These are phyloP conservation scores for Serendipita sp. DNA, from an alignment of 768 basidiomycete species.

Conservation along the genomic window DNA sequence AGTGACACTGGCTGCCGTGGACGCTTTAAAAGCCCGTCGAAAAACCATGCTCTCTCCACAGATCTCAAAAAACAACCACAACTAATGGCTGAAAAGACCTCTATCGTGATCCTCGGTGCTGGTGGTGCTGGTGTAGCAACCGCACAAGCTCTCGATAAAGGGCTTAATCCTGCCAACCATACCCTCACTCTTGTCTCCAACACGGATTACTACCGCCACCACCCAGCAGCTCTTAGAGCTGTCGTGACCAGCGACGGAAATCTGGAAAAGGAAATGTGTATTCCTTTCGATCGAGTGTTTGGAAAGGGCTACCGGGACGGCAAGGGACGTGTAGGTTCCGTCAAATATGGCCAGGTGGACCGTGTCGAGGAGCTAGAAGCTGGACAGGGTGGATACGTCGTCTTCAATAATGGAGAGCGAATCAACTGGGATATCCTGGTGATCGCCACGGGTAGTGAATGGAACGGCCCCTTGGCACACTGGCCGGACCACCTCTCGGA, in stretches of 20 bases:
- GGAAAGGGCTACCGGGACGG: constrained; percentile 20
- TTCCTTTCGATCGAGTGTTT: constrained; percentile 38
- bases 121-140: not conserved
- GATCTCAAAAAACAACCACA: too few species aligned
- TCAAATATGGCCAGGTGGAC: constrained; percentile 14
- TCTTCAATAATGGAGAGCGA: constrained; percentile 31
- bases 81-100: not conserved
- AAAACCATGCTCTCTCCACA: too few species aligned
- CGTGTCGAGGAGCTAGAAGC: constrained; percentile 1
- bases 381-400: constrained; percentile 27
- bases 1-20: too few species aligned
- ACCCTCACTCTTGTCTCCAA: constrained; percentile 37
- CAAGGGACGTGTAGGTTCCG: constrained; percentile 18
- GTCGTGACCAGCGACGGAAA: constrained; percentile 28
- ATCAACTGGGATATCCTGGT: not conserved
- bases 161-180: not conserved
- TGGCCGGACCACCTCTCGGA: not conserved
- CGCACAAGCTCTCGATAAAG: not conserved
- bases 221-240: constrained; percentile 38
- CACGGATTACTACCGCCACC: constrained; percentile 32
- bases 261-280: constrained; percentile 28
- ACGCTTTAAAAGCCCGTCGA: too few species aligned
- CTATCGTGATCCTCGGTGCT: constrained; percentile 7
- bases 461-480: not conserved
- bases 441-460: not conserved